Evolutionary conservation across 768 basidiomycete species (phyloP).

Genomic region (Agaricus blazei): DNA sequence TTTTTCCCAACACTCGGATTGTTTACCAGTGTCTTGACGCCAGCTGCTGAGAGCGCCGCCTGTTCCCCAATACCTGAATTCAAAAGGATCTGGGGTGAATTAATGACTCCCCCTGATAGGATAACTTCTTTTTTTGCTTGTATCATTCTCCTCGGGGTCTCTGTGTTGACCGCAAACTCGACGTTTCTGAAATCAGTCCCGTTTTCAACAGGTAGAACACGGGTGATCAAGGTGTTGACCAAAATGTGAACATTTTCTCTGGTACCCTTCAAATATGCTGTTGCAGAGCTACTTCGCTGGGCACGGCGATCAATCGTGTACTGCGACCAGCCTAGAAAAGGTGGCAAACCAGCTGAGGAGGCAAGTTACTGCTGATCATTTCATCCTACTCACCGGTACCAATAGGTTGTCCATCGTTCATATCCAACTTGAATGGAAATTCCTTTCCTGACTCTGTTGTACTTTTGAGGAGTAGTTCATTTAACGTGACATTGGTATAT

Average conservation of each 20-base stretch:
- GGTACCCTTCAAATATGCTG: constrained; percentile 6
- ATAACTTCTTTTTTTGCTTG: constrained; percentile 25
- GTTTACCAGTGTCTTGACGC: constrained; percentile 13
- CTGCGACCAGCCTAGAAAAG: background rate
- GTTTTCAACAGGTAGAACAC: constrained; percentile 3
- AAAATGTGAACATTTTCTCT: constrained; percentile 7
- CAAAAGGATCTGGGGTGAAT: constrained; percentile 20
- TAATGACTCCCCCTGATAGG: constrained; percentile 25
- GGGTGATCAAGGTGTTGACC: constrained; percentile 10
- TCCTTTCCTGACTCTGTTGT: constrained; percentile 3
- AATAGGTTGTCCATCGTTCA: constrained; percentile 10
- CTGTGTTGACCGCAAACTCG: constrained; percentile 1
- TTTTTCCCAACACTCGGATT: constrained; percentile 18
- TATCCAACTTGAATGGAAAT: background rate
- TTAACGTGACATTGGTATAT: constrained; percentile 4
- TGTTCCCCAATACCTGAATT: constrained; percentile 21
- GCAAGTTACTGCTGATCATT: background rate
- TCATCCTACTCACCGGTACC: constrained; percentile 3
- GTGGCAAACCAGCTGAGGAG: background rate
- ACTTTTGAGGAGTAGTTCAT: constrained; percentile 2
- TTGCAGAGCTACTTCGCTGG: constrained; percentile 12
- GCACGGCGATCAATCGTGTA: constrained; percentile 9
- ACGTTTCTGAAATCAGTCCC: constrained; percentile 10
- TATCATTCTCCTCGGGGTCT: constrained; percentile 3
- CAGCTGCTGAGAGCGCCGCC: constrained; percentile 11